Conservation (phyloP, 306 rosid genomes). For the Prunus mira region DNA sequence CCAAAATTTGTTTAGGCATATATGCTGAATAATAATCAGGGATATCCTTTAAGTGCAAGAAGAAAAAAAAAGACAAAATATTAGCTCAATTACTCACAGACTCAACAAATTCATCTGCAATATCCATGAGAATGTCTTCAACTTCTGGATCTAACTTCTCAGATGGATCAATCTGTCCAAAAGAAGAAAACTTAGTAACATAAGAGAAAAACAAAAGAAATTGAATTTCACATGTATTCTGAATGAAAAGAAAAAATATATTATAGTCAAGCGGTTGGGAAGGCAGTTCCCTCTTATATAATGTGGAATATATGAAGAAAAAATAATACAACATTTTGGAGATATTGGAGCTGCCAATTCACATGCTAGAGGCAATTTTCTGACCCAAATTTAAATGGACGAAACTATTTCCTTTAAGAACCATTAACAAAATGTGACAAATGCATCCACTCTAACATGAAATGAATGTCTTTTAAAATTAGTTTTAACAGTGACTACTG, state of each 20-base stretch:
- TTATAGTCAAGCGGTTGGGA: neutral
- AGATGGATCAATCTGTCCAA: constrained; percentile 71
- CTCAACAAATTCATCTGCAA: constrained; percentile 93
- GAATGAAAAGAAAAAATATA: constrained; percentile 1
- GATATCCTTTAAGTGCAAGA: neutral
- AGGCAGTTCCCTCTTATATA: neutral
- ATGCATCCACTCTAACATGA: neutral
- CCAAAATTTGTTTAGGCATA: neutral
- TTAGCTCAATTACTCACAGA: constrained; percentile 58
- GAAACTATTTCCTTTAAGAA: neutral
- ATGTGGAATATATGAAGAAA: neutral
- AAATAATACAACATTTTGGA: neutral
- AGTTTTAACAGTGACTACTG: neutral
- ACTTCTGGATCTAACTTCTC: constrained; percentile 90
- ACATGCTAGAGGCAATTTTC: neutral
- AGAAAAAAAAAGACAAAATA: neutral
- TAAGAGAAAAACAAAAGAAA: neutral
- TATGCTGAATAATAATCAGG: neutral
- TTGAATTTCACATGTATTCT: neutral
- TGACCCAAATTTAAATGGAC: neutral
- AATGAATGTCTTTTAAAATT: neutral
- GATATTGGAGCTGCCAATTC: neutral
- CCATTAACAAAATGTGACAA: neutral
- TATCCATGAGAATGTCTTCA: constrained; percentile 80
- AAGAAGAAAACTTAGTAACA: constrained; percentile 17